Percentiles rank a stretch among this genome's conserved stretches.
Conservation (phyloP, 768 basidiomycete genomes). For the Phylloporus sp. region DNA sequence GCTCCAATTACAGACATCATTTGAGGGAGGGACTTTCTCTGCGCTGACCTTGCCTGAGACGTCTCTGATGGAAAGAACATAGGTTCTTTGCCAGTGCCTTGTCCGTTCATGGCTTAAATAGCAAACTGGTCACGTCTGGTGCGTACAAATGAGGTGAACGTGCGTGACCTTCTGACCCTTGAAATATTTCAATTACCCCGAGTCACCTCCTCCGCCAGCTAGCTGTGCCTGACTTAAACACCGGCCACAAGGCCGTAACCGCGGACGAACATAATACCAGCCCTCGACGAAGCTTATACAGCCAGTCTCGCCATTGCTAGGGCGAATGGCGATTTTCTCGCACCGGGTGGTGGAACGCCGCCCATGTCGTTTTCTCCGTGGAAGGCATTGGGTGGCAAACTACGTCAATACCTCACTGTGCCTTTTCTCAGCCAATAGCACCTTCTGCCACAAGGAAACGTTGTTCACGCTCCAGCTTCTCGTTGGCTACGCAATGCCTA, state of each 20-base stretch:
- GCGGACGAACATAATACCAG: background rate
- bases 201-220: background rate
- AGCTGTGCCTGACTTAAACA: background rate
- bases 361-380: background rate
- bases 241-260: background rate
- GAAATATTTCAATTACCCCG: background rate
- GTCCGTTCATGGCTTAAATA: conserved; percentile 12
- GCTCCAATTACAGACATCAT: conserved; percentile 19
- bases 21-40: conserved; percentile 10
- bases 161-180: conserved; percentile 10
- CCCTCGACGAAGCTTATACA: background rate
- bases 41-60: conserved; percentile 2
- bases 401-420: background rate
- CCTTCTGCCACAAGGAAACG: background rate
- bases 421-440: background rate
- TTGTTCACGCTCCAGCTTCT: background rate
- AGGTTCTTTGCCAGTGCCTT: background rate
- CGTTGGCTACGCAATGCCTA: conserved; percentile 10
- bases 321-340: background rate
- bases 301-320: background rate
- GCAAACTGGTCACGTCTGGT: background rate
- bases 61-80: conserved; percentile 8
- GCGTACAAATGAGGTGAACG: conserved; percentile 9
- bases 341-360: background rate
- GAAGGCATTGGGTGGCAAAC: background rate